Percentiles rank a stretch among this genome's conserved stretches.
These are phyloP conservation scores for Xylaria intraflava DNA, from an alignment of 495 filamentous ascomycete species.

Conservation along the genomic window DNA sequence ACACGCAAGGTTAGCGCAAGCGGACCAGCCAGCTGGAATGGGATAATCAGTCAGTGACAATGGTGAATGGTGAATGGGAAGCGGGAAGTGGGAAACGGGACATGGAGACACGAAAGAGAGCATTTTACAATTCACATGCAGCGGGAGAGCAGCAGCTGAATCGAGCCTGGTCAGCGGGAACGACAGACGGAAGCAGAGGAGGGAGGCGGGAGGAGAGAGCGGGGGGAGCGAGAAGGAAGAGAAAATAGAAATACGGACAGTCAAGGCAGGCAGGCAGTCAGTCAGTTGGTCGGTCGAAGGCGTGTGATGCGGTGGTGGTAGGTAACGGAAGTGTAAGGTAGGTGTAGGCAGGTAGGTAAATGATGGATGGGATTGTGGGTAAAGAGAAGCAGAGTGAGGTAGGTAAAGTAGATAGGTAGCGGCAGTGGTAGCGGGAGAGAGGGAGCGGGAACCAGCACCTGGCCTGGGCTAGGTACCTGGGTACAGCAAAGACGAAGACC, in stretches of 20 bases:
- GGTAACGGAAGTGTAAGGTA: background rate
- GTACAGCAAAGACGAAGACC: background rate
- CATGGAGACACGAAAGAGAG: too few species aligned
- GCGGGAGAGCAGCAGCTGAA: background rate
- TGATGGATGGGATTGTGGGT: slow-evolving; percentile 4
- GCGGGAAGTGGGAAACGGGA: too few species aligned
- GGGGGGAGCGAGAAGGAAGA: background rate
- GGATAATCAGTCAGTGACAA: background rate
- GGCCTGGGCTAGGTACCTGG: slow-evolving; percentile 9
- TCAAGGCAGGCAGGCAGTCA: too few species aligned
- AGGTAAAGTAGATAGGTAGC: slow-evolving; percentile 8
- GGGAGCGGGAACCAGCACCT: slow-evolving; percentile 18
- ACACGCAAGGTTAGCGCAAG: slow-evolving; percentile 1
- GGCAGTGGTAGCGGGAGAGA: slow-evolving; percentile 18
- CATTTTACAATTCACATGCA: slow-evolving; percentile 10
- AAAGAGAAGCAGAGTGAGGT: slow-evolving; percentile 1
- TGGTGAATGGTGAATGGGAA: background rate
- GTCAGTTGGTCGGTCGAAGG: background rate
- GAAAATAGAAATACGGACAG: background rate
- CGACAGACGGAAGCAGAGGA: background rate
- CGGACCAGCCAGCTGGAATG: background rate
- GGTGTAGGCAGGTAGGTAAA: background rate
- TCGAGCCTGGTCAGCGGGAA: background rate
- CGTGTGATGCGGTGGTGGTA: slow-evolving; percentile 3
- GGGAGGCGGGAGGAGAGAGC: background rate